Percentiles rank a stretch among this genome's conserved stretches.
Conservation (phyloP, 2,329 filamentous ascomycete genomes). For the Fusarium papillatum region DNA sequence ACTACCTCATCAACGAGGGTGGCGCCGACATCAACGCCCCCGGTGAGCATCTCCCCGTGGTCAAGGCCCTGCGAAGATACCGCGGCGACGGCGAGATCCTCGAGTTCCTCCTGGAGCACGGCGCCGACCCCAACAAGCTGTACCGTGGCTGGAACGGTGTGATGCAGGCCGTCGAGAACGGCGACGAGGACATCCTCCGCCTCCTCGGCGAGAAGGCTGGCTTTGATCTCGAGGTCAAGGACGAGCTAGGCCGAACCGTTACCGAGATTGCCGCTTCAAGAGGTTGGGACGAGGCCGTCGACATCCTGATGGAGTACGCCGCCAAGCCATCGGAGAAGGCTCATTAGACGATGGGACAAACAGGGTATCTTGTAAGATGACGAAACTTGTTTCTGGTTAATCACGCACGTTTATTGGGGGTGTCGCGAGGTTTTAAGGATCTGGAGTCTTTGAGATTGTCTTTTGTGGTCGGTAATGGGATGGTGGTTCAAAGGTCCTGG, state of each 20-base stretch:
- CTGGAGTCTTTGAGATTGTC: constrained; percentile 38
- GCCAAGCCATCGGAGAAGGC: constrained; percentile 26
- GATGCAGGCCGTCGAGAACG: constrained; percentile 76
- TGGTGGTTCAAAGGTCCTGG: constrained; percentile 16
- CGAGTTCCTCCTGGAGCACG: constrained; percentile 72
- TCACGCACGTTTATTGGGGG: constrained; percentile 12
- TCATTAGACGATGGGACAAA: background rate
- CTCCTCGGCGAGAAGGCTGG: constrained; percentile 63
- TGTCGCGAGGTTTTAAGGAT: constrained; percentile 7
- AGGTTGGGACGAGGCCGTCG: constrained; percentile 70
- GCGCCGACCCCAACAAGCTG: constrained; percentile 77
- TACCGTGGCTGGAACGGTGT: constrained; percentile 77
- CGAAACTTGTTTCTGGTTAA: constrained; percentile 21
- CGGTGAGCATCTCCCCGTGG: constrained; percentile 78
- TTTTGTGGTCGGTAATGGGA: constrained; percentile 24
- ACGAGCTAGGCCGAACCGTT: constrained; percentile 68
- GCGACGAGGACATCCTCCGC: constrained; percentile 66
- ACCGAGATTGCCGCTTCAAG: constrained; percentile 70
- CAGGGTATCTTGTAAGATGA: constrained; percentile 33
- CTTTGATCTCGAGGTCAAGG: constrained; percentile 64
- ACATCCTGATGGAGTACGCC: constrained; percentile 53
- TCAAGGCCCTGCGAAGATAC: constrained; percentile 75
- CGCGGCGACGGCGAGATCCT: constrained; percentile 70
- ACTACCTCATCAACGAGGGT: constrained; percentile 71
- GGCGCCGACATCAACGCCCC: constrained; percentile 76